Evolutionary conservation across 495 filamentous ascomycete genomes (phyloP), one percentile per base, ranked within the genome.

Genomic region (Penicillium coffeae): DNA sequence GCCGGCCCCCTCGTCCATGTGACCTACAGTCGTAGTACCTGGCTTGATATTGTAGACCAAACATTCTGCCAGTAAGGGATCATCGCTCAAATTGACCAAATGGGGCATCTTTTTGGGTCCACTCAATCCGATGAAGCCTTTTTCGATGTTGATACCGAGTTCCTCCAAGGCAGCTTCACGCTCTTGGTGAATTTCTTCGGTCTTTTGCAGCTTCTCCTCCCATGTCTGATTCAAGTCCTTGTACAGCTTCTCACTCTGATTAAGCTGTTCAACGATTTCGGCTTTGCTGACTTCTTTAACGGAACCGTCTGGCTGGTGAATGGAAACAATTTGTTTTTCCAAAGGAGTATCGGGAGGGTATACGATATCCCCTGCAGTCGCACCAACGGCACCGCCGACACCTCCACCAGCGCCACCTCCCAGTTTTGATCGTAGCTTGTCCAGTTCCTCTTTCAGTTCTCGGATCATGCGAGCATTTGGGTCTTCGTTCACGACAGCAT

Each of bases 101-200:
- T 99, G 93, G 4, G 93, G 93, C 87, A 96, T 97, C 70, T 93
- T 95, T 71, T 96, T 99, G 1, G 93, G 93, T 9, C 92, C 97
- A 35, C 89, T 91, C 37, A 99, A 71, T 21, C 93, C 93, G 46
- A 99, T 84, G 62, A 95, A 96, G 12, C 94, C 93, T 64, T 97
- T 99, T 63, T 97, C 93, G 53, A 99, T 99, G 63, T 90, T 95
- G 66, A 99, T 96, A 46, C 93, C 93, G 20, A 99, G 77, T 63
- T 99, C 93, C 70, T 99, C 93, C 25, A 99, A 72, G 8, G 93
- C 94, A 27, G 88, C 80, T 70, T 99, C 93, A 43, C 93, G 87
- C 62, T 99, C 93, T 59, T 95, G 96, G 74, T 97, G 94, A 47
- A 99, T 96, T 48, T 88, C 78, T 60, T 99, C 93, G 1, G 93